Evolutionary conservation across 805 yeast genomes (phyloP).

Genomic region (Saccharomycopsis fibuligera): DNA sequence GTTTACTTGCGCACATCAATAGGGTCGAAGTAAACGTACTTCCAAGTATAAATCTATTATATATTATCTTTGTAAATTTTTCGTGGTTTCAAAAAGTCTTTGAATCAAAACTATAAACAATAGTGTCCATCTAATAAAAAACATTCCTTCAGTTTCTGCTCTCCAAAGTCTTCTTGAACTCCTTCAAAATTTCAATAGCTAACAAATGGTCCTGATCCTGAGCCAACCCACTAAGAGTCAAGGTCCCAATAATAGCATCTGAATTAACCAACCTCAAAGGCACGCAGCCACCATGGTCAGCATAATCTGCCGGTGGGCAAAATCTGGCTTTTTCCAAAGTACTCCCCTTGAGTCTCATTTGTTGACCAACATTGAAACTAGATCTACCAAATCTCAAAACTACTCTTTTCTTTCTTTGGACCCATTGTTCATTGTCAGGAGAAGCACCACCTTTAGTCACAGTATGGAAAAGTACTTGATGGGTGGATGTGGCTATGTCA

Average conservation of each 20-base stretch:
- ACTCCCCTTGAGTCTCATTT: conserved; percentile 32
- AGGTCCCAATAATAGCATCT: conserved; percentile 37
- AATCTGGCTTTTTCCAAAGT: conserved; percentile 33
- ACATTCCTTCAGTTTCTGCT: not conserved
- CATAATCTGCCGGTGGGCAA: conserved; percentile 38
- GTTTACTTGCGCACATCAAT: too few species aligned
- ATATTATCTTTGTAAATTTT: too few species aligned
- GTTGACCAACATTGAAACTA: conserved; percentile 41
- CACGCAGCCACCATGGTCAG: conserved; percentile 52
- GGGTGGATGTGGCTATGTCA: conserved; percentile 40
- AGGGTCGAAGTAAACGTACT: too few species aligned
- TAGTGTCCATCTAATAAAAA: too few species aligned
- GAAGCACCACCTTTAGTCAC: conserved; percentile 32
- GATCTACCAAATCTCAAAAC: conserved; percentile 43
- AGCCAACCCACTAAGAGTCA: conserved; percentile 51
- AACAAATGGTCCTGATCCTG: conserved; percentile 50
- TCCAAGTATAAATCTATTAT: too few species aligned
- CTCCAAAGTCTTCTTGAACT: conserved; percentile 2
- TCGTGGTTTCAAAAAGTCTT: too few species aligned
- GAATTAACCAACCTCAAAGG: conserved; percentile 35
- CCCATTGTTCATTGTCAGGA: conserved; percentile 51
- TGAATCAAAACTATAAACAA: too few species aligned
- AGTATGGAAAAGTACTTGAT: conserved; percentile 43
- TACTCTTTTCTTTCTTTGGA: conserved; percentile 41
- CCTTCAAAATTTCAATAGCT: conserved; percentile 32